A percentile compares a stretch with the other conserved stretches of the same genome.
These are phyloP conservation scores for Hibiscus trionum DNA, from an alignment of 345 rosid species.

Conservation along the genomic window DNA sequence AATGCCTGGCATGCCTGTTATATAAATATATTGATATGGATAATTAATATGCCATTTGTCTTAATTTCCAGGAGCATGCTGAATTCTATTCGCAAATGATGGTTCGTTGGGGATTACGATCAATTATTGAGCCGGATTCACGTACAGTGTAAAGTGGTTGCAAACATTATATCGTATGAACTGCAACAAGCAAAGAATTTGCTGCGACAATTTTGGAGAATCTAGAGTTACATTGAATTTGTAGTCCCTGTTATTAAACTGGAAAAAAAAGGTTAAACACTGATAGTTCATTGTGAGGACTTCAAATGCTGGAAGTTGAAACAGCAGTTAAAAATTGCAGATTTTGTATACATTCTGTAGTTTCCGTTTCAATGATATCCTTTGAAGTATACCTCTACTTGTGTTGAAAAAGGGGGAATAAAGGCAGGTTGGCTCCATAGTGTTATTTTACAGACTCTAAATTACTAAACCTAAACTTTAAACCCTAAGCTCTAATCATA, in stretches of 20 bases:
- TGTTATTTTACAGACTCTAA: too few relatives aligned
- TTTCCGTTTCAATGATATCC: too few relatives aligned
- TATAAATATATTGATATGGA: background rate
- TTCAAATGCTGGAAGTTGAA: too few relatives aligned
- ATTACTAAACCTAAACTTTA: too few relatives aligned
- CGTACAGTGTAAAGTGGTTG: background rate
- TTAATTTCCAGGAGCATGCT: constrained; percentile 21
- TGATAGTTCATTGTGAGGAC: background rate
- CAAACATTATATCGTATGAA: background rate
- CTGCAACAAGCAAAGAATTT: background rate
- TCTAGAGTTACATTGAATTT: background rate
- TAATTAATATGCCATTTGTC: background rate
- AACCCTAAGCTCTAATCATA: too few relatives aligned
- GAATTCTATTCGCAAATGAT: constrained; percentile 31
- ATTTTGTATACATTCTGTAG: too few relatives aligned
- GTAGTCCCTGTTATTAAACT: background rate
- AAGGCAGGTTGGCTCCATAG: too few relatives aligned
- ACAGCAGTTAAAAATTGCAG: too few relatives aligned
- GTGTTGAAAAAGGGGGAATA: too few relatives aligned
- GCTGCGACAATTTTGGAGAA: background rate
- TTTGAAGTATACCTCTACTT: too few relatives aligned
- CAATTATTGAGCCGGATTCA: constrained; percentile 25
- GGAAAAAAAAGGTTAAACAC: background rate
- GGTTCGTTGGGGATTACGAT: constrained; percentile 25
- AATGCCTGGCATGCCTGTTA: background rate